Evolutionary conservation across 176 grass and related monocot genomes (phyloP).

Genomic region (Eragrostis curvula): DNA sequence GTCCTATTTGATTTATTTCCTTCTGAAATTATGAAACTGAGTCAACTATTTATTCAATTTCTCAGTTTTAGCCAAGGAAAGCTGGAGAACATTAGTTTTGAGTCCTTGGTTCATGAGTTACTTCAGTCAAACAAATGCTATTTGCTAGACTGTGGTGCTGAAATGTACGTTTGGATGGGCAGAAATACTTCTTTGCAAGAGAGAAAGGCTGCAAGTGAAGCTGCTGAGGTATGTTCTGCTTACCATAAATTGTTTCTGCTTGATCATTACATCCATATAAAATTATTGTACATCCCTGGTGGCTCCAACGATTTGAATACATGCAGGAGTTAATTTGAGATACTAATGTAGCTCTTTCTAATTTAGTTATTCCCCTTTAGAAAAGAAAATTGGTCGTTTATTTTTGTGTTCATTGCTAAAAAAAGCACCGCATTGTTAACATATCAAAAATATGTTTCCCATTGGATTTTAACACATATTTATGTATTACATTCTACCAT

Average conservation of each 20-base stretch:
- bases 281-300: background rate
- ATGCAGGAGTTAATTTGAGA: background rate
- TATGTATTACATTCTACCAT: slow-evolving; percentile 10
- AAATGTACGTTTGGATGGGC: slow-evolving; percentile 91
- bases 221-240: slow-evolving; percentile 73
- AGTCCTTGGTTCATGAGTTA: slow-evolving; percentile 68
- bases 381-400: background rate
- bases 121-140: slow-evolving; percentile 93
- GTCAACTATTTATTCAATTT: slow-evolving; percentile 25
- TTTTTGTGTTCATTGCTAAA: background rate
- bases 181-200: slow-evolving; percentile 86
- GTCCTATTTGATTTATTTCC: slow-evolving; percentile 15
- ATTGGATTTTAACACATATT: background rate
- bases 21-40: slow-evolving; percentile 42
- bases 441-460: background rate
- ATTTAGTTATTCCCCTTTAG: slow-evolving; percentile 1
- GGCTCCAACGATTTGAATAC: background rate
- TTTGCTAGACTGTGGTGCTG: slow-evolving; percentile 72
- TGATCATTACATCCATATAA: background rate
- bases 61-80: slow-evolving; percentile 73
- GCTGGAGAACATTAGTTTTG: slow-evolving; percentile 51
- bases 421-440: slow-evolving; percentile 21
- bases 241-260: slow-evolving; percentile 8
- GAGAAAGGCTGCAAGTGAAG: slow-evolving; percentile 81
- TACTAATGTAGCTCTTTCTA: slow-evolving; percentile 5